A percentile compares a stretch with the other conserved stretches of the same genome.
phyloP scores from a whole-genome alignment of 176 grass and related monocot species.

The Zoysia japonica region DNA sequence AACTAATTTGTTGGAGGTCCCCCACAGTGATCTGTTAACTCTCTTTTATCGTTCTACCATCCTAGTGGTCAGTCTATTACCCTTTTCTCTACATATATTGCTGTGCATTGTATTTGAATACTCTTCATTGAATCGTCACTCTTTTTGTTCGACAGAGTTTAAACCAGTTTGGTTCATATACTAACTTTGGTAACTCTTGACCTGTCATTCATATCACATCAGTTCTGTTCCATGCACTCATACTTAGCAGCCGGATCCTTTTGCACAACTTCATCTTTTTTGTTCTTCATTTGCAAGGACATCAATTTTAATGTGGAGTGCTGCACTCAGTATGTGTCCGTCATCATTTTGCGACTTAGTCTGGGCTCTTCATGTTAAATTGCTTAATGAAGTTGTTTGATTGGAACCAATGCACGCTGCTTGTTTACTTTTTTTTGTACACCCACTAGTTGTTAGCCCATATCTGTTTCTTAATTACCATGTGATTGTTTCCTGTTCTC shows the following conservation, averaged over 20 bases:
- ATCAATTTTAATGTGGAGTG: background rate
- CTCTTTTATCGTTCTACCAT: constrained; percentile 17
- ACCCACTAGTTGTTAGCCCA: background rate
- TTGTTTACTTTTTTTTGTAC: too few relatives aligned
- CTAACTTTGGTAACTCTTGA: constrained; percentile 26
- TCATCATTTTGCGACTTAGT: background rate
- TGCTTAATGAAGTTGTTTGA: background rate
- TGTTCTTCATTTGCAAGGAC: background rate
- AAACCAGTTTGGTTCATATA: background rate
- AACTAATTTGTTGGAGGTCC: constrained; percentile 35
- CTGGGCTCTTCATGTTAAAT: background rate
- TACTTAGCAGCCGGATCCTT: background rate
- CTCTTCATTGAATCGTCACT: constrained; percentile 5
- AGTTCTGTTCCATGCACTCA: background rate
- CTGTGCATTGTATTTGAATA: constrained; percentile 16
- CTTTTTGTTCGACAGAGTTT: constrained; percentile 19
- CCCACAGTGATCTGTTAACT: constrained; percentile 30
- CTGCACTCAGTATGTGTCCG: background rate
- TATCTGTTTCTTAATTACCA: background rate
- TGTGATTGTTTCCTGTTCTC: background rate
- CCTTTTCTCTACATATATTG: constrained; percentile 22
- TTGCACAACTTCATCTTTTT: background rate
- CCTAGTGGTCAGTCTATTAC: constrained; percentile 47
- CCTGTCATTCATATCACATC: background rate
- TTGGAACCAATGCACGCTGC: background rate